Evolutionary conservation across 2,329 filamentous ascomycete species (phyloP).

Genomic region (Hypoxylon sp.): DNA sequence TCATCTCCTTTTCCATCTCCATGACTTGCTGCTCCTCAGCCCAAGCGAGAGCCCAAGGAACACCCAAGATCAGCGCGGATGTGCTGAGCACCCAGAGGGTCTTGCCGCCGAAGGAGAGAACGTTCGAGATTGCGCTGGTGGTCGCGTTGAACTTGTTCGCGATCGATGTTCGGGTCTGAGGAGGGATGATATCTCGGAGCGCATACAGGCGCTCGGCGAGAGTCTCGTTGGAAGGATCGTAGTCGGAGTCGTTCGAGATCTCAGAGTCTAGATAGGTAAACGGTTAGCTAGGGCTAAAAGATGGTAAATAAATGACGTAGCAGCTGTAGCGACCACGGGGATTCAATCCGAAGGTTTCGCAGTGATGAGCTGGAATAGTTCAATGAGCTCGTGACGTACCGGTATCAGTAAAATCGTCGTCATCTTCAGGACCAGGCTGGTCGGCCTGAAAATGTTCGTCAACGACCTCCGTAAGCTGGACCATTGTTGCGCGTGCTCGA

Average conservation of each 20-base stretch:
- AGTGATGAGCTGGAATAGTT: not conserved
- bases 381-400: constrained; percentile 69
- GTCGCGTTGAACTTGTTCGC: constrained; percentile 71
- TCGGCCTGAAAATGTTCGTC: constrained; percentile 91
- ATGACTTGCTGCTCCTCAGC: constrained; percentile 96
- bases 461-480: constrained; percentile 96
- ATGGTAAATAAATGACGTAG: not conserved
- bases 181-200: constrained; percentile 82
- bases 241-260: constrained; percentile 85
- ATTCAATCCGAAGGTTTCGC: not conserved
- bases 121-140: constrained; percentile 70
- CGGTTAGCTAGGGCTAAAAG: constrained; percentile 1
- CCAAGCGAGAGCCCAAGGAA: constrained; percentile 93
- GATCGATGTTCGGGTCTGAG: constrained; percentile 78
- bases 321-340: not conserved
- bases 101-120: constrained; percentile 82
- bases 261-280: constrained; percentile 74
- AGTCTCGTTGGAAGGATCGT: constrained; percentile 71
- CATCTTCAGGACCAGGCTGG: constrained; percentile 80
- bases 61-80: constrained; percentile 88
- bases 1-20: constrained; percentile 98
- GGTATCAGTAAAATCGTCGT: constrained; percentile 94
- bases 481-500: constrained; percentile 70
- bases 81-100: constrained; percentile 92
- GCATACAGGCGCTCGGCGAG: constrained; percentile 79